Evolutionary conservation across 345 rosid genomes (phyloP), one percentile per base, ranked within the genome.

Genomic region (Acer campestre): DNA sequence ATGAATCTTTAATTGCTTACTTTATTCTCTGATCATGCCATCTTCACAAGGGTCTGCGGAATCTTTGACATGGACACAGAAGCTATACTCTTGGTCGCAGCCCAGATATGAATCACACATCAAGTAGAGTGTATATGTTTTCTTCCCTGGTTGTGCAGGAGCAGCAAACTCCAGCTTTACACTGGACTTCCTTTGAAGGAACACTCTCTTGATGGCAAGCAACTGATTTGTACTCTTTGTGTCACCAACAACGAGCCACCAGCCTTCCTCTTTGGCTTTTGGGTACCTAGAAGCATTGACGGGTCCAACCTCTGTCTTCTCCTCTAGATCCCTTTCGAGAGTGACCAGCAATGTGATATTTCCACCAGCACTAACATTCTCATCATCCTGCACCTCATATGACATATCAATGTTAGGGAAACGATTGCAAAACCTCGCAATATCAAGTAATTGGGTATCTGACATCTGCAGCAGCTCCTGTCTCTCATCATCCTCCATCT

Each of bases 181-280:
- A 83, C 87, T 91, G 5, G 90, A 82, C 83, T 81, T 94, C 85
- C 96, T 84, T 78, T 86, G 97, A 76, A 95, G 86, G 13, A 94
- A 88, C 44, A 88, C 94, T 83, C 96, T 85, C 90, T 95, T 93
- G 86, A 90, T 91, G 20, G 95, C 96, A 56, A 93, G 93, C 71
- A 95, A 80, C 84, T 90, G 93, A 84, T 93, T 31, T 0, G 35
- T 92, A 61, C 86, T 90, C 86, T 85, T 88, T 7, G 91, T 87
- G 79, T 93, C 97, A 3, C 99, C 98, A 5, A 95, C 89, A 6
- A 93, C 98, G 10, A 95, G 92, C 97, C 99, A 92, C 98, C 99
- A 95, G 13, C 96, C 99, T 89, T 95, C 99, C 82, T 95, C 97
- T 82, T 93, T 93, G 69, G 90, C 85, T 84, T 92, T 91, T 1